Percentiles rank a stretch among this genome's conserved stretches.
These are phyloP conservation scores for Fusarium succisae DNA, from an alignment of 2,329 filamentous ascomycete species.

Conservation along the genomic window DNA sequence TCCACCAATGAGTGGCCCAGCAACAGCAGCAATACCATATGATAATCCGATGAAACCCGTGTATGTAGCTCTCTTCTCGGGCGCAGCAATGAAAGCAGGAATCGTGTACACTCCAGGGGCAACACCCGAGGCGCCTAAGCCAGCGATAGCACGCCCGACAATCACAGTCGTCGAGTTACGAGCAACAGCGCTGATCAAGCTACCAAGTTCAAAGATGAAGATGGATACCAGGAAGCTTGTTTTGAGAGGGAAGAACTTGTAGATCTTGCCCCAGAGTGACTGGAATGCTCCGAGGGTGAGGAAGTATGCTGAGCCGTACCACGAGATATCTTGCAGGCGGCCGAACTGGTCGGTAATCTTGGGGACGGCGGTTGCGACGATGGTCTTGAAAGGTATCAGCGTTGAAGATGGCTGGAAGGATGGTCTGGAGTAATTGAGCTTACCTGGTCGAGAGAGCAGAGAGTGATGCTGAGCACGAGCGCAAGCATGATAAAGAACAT, in stretches of 20 bases:
- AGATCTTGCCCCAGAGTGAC: conserved; percentile 52
- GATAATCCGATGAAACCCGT: neutral
- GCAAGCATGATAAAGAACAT: neutral
- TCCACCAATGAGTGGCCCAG: neutral
- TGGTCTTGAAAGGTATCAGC: neutral
- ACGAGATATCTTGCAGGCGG: conserved; percentile 61
- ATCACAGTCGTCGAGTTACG: conserved; percentile 58
- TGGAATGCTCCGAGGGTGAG: neutral
- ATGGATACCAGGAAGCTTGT: conserved; percentile 58
- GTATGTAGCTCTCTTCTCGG: neutral
- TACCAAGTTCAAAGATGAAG: conserved; percentile 64
- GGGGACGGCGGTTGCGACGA: conserved; percentile 53
- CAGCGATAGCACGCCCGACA: conserved; percentile 60
- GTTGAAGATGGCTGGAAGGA: accelerated
- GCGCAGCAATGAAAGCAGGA: conserved; percentile 44
- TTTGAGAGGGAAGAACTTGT: conserved; percentile 62
- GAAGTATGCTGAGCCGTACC: conserved; percentile 65
- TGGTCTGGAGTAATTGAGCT: accelerated
- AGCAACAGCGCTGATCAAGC: conserved; percentile 58
- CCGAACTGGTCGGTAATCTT: conserved; percentile 63
- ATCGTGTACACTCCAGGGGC: conserved; percentile 59
- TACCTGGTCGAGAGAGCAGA: neutral
- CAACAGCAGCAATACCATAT: neutral
- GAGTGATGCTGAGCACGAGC: neutral
- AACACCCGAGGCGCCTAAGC: conserved; percentile 59